Evolutionary conservation across 768 basidiomycete genomes (phyloP).

Genomic region (Mycena vitilis): DNA sequence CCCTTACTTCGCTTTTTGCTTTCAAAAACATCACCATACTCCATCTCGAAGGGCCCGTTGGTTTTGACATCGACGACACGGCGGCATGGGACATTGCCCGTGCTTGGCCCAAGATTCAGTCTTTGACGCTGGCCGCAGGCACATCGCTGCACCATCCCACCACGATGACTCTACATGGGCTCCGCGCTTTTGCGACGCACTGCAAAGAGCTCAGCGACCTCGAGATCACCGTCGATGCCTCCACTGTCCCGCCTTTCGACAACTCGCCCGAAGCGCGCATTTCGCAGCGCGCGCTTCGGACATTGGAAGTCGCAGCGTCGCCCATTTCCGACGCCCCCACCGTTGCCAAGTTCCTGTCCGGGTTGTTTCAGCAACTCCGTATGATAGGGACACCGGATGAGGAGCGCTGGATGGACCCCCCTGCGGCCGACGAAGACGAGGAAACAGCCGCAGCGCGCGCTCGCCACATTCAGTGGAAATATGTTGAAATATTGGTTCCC

Average conservation of each 20-base stretch:
- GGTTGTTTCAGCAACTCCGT: too few relatives aligned
- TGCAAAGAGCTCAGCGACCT: neutral
- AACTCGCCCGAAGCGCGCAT: neutral
- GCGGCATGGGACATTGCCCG: neutral
- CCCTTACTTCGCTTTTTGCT: neutral
- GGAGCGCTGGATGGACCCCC: too few relatives aligned
- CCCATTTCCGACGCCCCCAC: neutral
- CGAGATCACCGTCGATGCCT: neutral
- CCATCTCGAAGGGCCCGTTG: neutral
- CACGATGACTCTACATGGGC: neutral
- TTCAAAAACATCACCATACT: slow-evolving; percentile 5
- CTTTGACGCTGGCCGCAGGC: neutral
- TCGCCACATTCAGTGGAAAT: too few relatives aligned
- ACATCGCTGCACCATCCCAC: neutral
- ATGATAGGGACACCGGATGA: too few relatives aligned
- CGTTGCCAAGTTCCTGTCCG: too few relatives aligned
- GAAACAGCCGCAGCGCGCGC: too few relatives aligned
- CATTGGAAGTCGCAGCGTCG: neutral
- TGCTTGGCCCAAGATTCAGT: neutral
- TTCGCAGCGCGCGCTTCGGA: neutral
- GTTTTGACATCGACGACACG: slow-evolving; percentile 14
- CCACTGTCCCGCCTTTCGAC: slow-evolving; percentile 6
- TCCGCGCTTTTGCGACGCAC: neutral
- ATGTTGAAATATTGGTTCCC: too few relatives aligned
- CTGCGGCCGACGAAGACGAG: neutral